Conservation (phyloP, 2,329 filamentous ascomycete genomes). For the Nemania diffusa region DNA sequence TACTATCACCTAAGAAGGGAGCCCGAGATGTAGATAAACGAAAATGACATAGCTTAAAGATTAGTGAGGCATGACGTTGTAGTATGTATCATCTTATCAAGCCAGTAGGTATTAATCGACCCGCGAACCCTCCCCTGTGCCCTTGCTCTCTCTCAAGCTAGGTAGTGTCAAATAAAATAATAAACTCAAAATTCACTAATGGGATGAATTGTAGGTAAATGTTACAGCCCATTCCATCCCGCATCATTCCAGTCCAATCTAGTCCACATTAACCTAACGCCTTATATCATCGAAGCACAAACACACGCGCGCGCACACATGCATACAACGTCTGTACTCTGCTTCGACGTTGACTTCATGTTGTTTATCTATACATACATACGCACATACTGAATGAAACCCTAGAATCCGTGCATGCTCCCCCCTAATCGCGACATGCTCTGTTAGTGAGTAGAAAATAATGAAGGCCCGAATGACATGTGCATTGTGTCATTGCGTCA, state of each 20-base stretch:
- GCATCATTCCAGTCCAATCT: background rate
- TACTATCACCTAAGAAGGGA: too few relatives aligned
- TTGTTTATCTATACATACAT: constrained; percentile 43
- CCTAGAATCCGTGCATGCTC: constrained; percentile 21
- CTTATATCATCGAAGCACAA: constrained; percentile 4
- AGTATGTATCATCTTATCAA: too few relatives aligned
- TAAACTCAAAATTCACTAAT: background rate
- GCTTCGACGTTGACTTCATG: constrained; percentile 9
- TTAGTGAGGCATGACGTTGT: too few relatives aligned
- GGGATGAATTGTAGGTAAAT: constrained; percentile 11
- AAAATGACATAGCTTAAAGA: too few relatives aligned
- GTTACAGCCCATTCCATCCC: constrained; percentile 13
- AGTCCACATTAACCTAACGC: constrained; percentile 20
- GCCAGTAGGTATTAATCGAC: too few relatives aligned
- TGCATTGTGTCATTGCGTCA: constrained; percentile 47
- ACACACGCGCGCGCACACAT: background rate
- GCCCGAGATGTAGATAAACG: too few relatives aligned
- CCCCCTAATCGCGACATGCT: constrained; percentile 17
- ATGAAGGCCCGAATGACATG: constrained; percentile 14
- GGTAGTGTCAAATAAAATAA: background rate
- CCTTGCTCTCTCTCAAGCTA: background rate
- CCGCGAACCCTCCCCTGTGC: too few relatives aligned
- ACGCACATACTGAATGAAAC: constrained; percentile 12
- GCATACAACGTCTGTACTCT: constrained; percentile 1
- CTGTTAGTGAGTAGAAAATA: constrained; percentile 3